These are phyloP conservation scores for Echeveria elegans DNA, from an alignment of 164 flowering plant genomes.

Conservation along the genomic window DNA sequence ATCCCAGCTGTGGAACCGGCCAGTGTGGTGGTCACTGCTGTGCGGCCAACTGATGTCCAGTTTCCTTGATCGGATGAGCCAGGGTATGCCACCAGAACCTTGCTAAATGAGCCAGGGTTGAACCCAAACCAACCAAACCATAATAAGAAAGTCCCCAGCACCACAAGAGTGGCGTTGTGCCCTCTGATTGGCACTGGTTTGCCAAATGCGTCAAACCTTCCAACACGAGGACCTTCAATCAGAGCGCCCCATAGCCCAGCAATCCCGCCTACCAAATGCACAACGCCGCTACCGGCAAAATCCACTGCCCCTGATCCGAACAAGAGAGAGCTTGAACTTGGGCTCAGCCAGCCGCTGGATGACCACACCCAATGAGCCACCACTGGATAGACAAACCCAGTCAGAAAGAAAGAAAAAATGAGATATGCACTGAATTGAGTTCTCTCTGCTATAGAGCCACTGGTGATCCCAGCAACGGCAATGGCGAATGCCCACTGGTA, in stretches of 20 bases:
- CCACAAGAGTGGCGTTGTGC: constrained; percentile 56
- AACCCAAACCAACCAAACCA: constrained; percentile 77
- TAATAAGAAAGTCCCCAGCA: constrained; percentile 50
- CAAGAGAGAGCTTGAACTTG: constrained; percentile 21
- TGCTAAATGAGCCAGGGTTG: constrained; percentile 52
- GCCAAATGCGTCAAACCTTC: constrained; percentile 50
- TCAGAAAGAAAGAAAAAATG: constrained; percentile 50
- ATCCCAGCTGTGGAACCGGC: constrained; percentile 58
- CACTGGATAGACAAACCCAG: constrained; percentile 70
- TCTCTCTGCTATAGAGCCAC: constrained; percentile 77
- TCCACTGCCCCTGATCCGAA: constrained; percentile 59
- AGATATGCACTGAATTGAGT: constrained; percentile 72
- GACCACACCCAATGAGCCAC: constrained; percentile 80
- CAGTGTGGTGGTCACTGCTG: constrained; percentile 55
- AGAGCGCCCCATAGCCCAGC: constrained; percentile 59
- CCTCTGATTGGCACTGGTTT: constrained; percentile 48
- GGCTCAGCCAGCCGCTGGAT: constrained; percentile 40
- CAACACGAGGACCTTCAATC: constrained; percentile 60
- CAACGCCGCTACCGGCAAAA: constrained; percentile 55
- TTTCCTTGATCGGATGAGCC: constrained; percentile 30
- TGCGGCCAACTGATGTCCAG: constrained; percentile 48
- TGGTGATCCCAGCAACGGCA: constrained; percentile 69
- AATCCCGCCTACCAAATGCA: constrained; percentile 56
- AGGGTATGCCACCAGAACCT: constrained; percentile 39
- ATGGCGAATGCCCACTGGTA: constrained; percentile 81